Base-by-base conservation (phyloP, 805 yeast species). In the Metschnikowia similis region DNA sequence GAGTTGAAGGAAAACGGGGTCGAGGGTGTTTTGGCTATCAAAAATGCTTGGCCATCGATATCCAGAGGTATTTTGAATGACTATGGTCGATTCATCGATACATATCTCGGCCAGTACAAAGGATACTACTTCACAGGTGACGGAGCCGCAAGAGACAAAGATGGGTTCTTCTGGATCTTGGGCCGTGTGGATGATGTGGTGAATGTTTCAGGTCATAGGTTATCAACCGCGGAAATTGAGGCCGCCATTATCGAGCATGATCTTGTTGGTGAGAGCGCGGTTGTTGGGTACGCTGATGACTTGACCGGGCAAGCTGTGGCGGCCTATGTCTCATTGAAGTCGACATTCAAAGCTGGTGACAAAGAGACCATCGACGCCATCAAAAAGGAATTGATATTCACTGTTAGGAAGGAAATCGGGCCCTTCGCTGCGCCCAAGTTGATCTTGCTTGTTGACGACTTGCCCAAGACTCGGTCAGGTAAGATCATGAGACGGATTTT, bases 171-270 rank as follows among this genome's bases (percentile, higher is more conserved):
- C 76, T 94, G 98, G 97, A 92, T 94, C 68, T 82, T 92, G 70
- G 99, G 99, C 63, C 86, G 99, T 71, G 97, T 94, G 56, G 98
- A 94, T 69, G 99, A 94, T 64, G 98, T 94, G 52, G 99, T 92
- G 59, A 94, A 94, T 66, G 98, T 94, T 36, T 85, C 96, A 47
- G 99, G 99, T 58, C 99, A 94, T 74, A 85, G 99, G 71, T 79
- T 94, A 59, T 89, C 97, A n/a, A 92, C 99, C 41, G 95, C 98
- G 26, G 99, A 94, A 74, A 94, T 94, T 60, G 99, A 94, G 74
- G 86, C 96, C 40, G 94, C 96, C 35, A 76, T 91, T 61, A 78
- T 83, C 56, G 90, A 85, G 64, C 89, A 89, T 72, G 76, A 76
- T 35, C 75, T 80, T 57, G 97, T 94, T 48, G 86, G 89, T 41